Conservation (phyloP, 805 yeast species). For the Priceomyces medius region DNA sequence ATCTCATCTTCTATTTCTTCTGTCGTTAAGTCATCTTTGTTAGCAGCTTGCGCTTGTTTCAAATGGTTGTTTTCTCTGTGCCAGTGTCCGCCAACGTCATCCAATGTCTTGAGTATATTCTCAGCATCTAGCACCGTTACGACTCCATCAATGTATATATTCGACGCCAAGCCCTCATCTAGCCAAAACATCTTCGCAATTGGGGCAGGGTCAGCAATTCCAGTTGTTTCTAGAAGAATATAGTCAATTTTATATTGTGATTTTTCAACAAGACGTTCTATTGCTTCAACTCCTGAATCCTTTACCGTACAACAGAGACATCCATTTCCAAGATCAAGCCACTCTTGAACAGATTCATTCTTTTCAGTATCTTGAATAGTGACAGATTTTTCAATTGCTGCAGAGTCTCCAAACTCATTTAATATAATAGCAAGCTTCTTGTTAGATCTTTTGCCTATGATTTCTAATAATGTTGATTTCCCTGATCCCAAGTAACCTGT, state of each 20-base stretch:
- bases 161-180: constrained; percentile 82
- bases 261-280: constrained; percentile 77
- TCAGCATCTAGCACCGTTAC: constrained; percentile 81
- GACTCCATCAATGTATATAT: constrained; percentile 87
- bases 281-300: constrained; percentile 92
- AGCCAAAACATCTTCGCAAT: constrained; percentile 97
- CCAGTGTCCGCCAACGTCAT: constrained; percentile 73
- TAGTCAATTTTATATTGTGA: constrained; percentile 78
- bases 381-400: constrained; percentile 83
- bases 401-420: constrained; percentile 89
- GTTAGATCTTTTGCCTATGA: constrained; percentile 67
- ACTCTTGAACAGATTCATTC: constrained; percentile 66
- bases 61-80: constrained; percentile 44
- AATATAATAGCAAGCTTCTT: constrained; percentile 83
- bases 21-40: constrained; percentile 20
- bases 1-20: constrained; percentile 31
- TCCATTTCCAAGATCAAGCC: constrained; percentile 96
- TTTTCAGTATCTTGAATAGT: constrained; percentile 59
- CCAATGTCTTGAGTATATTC: constrained; percentile 63
- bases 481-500: constrained; percentile 97
- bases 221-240: constrained; percentile 91
- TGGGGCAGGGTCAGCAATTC: constrained; percentile 97
- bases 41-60: constrained; percentile 15
- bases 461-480: constrained; percentile 79
- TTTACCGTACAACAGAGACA: constrained; percentile 96